These are phyloP conservation scores for Pseudogymnoascus sp. DNA, from an alignment of 2,329 filamentous ascomycete genomes.

Conservation along the genomic window DNA sequence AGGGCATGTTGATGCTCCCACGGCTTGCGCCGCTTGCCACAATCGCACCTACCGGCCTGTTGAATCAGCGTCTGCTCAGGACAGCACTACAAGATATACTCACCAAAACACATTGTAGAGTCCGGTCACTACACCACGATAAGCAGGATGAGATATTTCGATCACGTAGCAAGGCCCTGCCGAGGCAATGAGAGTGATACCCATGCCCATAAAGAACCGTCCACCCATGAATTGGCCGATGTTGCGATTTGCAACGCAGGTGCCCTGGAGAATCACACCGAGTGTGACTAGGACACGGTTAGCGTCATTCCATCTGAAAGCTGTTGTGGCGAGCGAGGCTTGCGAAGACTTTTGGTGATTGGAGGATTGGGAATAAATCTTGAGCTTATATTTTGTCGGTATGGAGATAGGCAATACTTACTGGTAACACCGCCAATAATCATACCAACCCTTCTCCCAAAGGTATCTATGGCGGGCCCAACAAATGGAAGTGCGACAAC, in stretches of 20 bases:
- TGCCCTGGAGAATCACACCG: conserved; percentile 40
- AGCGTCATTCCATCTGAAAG: conserved; percentile 37
- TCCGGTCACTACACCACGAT: conserved; percentile 35
- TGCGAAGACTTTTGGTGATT: not conserved
- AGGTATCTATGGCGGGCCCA: conserved; percentile 40
- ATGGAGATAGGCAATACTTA: conserved; percentile 17
- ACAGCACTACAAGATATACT: not conserved
- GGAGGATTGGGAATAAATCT: not conserved
- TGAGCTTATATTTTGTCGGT: not conserved
- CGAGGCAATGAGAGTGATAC: conserved; percentile 39
- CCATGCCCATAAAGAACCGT: conserved; percentile 54
- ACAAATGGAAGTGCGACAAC: conserved; percentile 41
- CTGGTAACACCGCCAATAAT: conserved; percentile 37
- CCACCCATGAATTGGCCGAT: conserved; percentile 44
- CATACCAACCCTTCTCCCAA: conserved; percentile 42
- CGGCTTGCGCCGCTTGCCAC: conserved; percentile 27
- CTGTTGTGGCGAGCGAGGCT: conserved; percentile 33
- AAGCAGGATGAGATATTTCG: conserved; percentile 40
- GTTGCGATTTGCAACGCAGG: conserved; percentile 24
- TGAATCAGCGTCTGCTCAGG: conserved; percentile 23
- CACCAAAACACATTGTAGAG: conserved; percentile 26
- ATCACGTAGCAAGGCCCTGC: conserved; percentile 43
- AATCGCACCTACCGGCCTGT: conserved; percentile 35
- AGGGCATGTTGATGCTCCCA: conserved; percentile 28
- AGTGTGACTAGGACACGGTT: conserved; percentile 25